Base-by-base conservation (phyloP, 148 eudicot species). In the Limonium bicolor region DNA sequence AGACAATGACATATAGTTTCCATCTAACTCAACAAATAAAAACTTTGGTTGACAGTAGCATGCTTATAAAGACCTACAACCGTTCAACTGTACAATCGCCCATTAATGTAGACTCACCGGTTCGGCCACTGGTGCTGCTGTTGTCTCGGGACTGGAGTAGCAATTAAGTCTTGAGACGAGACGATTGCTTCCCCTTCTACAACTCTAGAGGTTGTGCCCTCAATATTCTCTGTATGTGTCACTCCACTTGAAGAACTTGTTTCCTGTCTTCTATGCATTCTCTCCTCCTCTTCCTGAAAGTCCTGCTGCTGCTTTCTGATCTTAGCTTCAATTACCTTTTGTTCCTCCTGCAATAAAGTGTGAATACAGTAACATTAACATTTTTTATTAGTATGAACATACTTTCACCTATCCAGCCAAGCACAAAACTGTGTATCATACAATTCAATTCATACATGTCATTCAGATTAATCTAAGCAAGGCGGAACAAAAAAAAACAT, bases 281-380 rank as follows among this genome's bases (percentile, higher is more conserved):
- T 70, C 55, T 78, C 80, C 61, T 92, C 95, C 32, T 92, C 95
- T 56, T 81, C 88, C 48, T 62, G 74, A 40, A 81, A 70, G 67
- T 92, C 83, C 48, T 76, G 80, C 64, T 73, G 88, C 32, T 77
- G 76, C 94, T 85, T 92, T 66, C 99, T 74, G 66, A 92, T 92
- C 75, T 92, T 85, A 41, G 99, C 99, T 72, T 92, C 99, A 51
- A 92, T 92, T 44, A 92, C 99, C 52, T 81, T 73, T 65, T 92
- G 93, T 56, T 85, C 90, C 67, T 87, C 96, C 96, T 87, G 53
- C 29, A 44, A 28, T n/a, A n/a, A n/a, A n/a, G n/a, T n/a, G n/a
- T n/a, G n/a, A n/a, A n/a, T n/a, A n/a, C n/a, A n/a, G n/a, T n/a
- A n/a, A n/a, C n/a, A n/a, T n/a, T n/a, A n/a, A n/a, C n/a, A n/a